phyloP scores from a whole-genome alignment of 2,329 filamentous ascomycete genomes.

The Claviceps spartinae region DNA sequence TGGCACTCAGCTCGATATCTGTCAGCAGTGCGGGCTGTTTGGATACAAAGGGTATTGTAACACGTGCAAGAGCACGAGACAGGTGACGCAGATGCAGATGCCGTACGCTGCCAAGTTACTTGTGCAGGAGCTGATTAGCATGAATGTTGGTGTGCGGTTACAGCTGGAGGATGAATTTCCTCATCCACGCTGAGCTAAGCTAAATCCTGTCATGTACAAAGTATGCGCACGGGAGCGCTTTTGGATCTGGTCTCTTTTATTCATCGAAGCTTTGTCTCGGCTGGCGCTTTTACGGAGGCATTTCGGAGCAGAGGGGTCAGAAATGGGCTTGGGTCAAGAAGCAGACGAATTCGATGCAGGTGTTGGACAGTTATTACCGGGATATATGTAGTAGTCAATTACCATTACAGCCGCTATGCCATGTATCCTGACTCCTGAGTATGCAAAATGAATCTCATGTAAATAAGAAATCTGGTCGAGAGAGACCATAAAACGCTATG shows the following conservation, averaged over 20 bases:
- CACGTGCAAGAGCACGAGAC: constrained; percentile 72
- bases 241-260: no score
- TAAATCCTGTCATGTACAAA: no score
- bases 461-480: no score
- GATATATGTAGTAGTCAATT: background rate
- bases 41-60: constrained; percentile 92
- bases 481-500: no score
- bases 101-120: constrained; percentile 94
- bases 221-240: no score
- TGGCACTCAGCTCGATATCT: constrained; percentile 82
- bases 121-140: constrained; percentile 90
- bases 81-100: constrained; percentile 87
- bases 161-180: constrained; percentile 93
- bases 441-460: no score
- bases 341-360: background rate
- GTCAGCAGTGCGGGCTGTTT: constrained; percentile 87
- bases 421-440: no score
- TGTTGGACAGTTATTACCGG: background rate
- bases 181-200: constrained; percentile 27
- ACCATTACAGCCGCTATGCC: no score
- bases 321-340: background rate
- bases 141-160: constrained; percentile 93
- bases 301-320: no score
- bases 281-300: no score
- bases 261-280: no score